phyloP scores from a whole-genome alignment of 192 early-diverging fungal species.

The Gamsiella multidivaricata region DNA sequence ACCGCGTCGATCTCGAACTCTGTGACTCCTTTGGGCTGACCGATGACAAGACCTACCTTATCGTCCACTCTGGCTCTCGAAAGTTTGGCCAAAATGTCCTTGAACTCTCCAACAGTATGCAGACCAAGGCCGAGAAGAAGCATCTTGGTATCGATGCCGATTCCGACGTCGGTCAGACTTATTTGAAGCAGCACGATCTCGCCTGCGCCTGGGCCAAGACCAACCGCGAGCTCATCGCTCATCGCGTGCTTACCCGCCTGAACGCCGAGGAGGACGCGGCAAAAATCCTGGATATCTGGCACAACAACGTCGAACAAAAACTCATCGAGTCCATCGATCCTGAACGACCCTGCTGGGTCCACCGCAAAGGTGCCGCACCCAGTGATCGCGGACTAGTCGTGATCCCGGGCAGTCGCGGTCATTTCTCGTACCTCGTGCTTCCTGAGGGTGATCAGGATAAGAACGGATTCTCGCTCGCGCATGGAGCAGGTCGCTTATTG shows the following conservation, averaged over 20 bases:
- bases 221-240: conserved; percentile 68
- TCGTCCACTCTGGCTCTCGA: conserved; percentile 71
- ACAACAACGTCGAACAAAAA: conserved; percentile 63
- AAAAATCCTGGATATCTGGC: conserved; percentile 67
- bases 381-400: conserved; percentile 62
- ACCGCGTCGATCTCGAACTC: conserved; percentile 50
- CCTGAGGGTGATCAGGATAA: conserved; percentile 54
- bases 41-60: conserved; percentile 40
- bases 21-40: conserved; percentile 34
- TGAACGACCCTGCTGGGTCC: conserved; percentile 52
- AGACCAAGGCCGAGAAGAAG: conserved; percentile 47
- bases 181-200: conserved; percentile 59
- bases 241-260: conserved; percentile 57
- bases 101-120: conserved; percentile 39
- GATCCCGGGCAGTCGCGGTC: conserved; percentile 69
- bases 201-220: conserved; percentile 61
- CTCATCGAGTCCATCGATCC: conserved; percentile 17
- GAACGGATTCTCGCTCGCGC: conserved; percentile 67
- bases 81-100: conserved; percentile 62
- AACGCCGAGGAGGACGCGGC: conserved; percentile 36
- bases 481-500: conserved; percentile 66
- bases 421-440: conserved; percentile 66
- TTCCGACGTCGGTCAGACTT: conserved; percentile 38
- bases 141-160: conserved; percentile 32
- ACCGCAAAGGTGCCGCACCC: conserved; percentile 72